Evolutionary conservation across 306 rosid genomes (phyloP), one percentile per base, ranked within the genome.

Genomic region (Gastrolobium bilobum): DNA sequence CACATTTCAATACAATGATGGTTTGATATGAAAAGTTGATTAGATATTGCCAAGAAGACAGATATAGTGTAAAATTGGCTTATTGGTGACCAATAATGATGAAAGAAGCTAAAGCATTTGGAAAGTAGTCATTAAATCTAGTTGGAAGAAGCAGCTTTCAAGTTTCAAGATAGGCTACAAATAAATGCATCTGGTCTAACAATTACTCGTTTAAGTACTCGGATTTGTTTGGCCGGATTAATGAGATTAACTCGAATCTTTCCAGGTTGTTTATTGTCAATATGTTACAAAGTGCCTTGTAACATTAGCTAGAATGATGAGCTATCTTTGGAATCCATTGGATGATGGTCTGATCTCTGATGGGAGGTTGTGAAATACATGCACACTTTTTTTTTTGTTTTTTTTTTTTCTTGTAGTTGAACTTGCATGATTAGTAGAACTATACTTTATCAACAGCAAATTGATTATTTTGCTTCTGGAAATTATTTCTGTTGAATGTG

Each of bases 271-370:
- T 88, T 74, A 85, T 85, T 52, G 37, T 52, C 13, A 20, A 48
- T 10, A 87, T 60, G 58, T 90, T 5, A 85, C 91, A 4, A 85
- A 85, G 48, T 85, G 86, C 58, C 92, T 89, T 77, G 71, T 67
- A 30, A 92, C 88, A 38, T 73, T 91, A 42, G 84, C 70, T 33
- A 75, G 65, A 84, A 54, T 84, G 93, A 67, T 86, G 61, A 68
- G 79, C 34, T 87, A 89, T 80, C 56, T 87, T 47, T 82, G 39
- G 85, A 88, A 78, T 47, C 85, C 66, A 33, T 83, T 42, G 81
- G 46, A 71, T 62, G 82, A 30, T 82, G 78, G 14, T 46, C n/a
- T 48, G 34, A 69, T 44, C 20, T 46, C n/a, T 48, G 34, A 69
- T 44, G 39, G 47, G 40, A 64, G 42, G 20, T 66, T 38, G n/a